phyloP scores from a whole-genome alignment of 2,329 filamentous ascomycete genomes.

The Colletotrichum destructivum region DNA sequence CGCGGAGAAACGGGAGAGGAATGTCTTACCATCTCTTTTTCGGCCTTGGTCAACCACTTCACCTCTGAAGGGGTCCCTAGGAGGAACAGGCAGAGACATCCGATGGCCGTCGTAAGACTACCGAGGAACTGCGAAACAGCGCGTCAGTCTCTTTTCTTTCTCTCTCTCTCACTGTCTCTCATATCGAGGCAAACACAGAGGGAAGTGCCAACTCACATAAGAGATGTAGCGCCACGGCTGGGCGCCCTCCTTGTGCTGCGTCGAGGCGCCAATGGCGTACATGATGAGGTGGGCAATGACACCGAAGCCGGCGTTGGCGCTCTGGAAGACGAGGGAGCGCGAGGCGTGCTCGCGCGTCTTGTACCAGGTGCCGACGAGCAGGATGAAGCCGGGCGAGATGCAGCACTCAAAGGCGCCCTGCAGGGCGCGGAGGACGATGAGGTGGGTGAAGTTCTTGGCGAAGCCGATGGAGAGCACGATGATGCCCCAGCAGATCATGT shows the following conservation, averaged over 20 bases:
- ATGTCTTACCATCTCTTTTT: constrained; percentile 51
- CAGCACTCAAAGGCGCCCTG: constrained; percentile 57
- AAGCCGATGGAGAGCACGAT: constrained; percentile 56
- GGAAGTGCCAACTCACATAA: constrained; percentile 46
- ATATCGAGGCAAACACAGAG: neutral
- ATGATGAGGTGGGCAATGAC: constrained; percentile 54
- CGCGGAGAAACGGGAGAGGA: too few relatives aligned
- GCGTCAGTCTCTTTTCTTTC: neutral
- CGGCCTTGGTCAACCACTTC: constrained; percentile 53
- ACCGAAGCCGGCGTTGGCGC: constrained; percentile 52
- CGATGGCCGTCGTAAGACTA: constrained; percentile 51
- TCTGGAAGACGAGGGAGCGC: constrained; percentile 33
- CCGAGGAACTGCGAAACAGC: constrained; percentile 50
- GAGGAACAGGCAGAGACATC: constrained; percentile 52
- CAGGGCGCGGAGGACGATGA: constrained; percentile 53
- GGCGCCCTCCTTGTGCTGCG: constrained; percentile 48
- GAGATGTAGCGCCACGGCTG: constrained; percentile 57
- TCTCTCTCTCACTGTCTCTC: too few relatives aligned
- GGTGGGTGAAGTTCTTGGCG: constrained; percentile 55
- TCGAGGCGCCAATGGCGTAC: constrained; percentile 54
- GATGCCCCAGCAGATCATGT: constrained; percentile 49
- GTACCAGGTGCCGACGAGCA: constrained; percentile 56
- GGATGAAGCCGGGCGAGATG: constrained; percentile 56
- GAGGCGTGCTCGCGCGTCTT: constrained; percentile 53
- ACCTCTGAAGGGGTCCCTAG: constrained; percentile 57